phyloP scores from a whole-genome alignment of 441 rosid species.

The Lagerstroemia fauriei region DNA sequence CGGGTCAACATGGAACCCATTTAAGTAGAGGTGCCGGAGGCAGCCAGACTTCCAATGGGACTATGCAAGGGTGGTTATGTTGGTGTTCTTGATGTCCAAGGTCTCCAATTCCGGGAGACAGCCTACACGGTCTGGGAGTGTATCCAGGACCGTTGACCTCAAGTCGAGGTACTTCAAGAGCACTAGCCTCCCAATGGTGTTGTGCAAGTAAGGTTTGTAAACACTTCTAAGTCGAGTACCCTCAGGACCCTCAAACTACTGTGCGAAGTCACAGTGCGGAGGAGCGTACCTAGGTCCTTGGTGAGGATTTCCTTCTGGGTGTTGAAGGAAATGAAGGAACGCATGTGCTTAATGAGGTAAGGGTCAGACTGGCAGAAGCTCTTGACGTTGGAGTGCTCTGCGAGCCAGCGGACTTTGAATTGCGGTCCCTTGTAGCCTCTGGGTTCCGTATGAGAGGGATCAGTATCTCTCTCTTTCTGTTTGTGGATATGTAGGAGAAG shows the following conservation, averaged over 20 bases:
- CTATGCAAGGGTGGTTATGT: background rate
- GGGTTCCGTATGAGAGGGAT: background rate
- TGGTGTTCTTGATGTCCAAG: constrained; percentile 12
- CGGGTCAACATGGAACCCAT: background rate
- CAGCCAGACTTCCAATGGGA: background rate
- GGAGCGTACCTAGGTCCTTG: too few species aligned
- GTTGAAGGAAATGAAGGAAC: constrained; percentile 2
- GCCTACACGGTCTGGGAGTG: background rate
- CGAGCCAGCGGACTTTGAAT: background rate
- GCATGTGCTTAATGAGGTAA: background rate
- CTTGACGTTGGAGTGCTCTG: background rate
- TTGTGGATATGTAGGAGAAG: background rate
- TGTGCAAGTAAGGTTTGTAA: background rate
- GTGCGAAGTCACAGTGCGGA: too few species aligned
- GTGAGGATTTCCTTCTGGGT: too few species aligned
- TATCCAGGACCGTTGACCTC: background rate
- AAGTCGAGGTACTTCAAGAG: constrained; percentile 9
- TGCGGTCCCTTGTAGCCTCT: background rate
- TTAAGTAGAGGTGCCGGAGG: constrained; percentile 21
- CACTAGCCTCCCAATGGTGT: background rate
- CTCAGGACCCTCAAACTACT: too few species aligned
- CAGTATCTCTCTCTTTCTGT: background rate
- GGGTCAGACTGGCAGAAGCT: background rate
- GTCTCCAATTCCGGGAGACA: background rate
- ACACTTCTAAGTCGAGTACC: too few species aligned